Conservation (phyloP, 1,139 yeast genomes). For the Citeromyces hawaiiensis region DNA sequence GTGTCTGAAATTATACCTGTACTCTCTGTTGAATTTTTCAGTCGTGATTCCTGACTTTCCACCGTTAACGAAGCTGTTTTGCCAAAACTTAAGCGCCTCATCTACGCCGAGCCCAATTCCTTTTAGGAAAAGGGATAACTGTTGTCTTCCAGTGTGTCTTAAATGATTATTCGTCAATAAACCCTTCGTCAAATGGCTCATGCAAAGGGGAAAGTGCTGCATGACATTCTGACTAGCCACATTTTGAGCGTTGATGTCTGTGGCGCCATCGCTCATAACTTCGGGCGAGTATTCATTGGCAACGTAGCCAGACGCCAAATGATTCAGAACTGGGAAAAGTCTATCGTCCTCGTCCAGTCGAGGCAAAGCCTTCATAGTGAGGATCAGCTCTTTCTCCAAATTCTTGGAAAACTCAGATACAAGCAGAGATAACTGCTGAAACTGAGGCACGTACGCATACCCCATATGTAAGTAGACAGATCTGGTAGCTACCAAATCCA, state of each 20-base stretch:
- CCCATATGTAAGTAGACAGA: constrained; percentile 58
- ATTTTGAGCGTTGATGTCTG: constrained; percentile 49
- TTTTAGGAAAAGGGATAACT: constrained; percentile 71
- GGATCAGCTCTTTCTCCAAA: constrained; percentile 38
- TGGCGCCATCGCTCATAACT: constrained; percentile 17
- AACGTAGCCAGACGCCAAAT: constrained; percentile 64
- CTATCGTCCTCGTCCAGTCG: constrained; percentile 88
- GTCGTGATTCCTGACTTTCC: constrained; percentile 31
- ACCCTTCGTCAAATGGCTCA: constrained; percentile 51
- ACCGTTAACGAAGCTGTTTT: constrained; percentile 48
- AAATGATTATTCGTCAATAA: constrained; percentile 56
- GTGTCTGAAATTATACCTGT: constrained; percentile 78
- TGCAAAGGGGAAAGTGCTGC: constrained; percentile 77
- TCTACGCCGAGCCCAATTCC: constrained; percentile 82
- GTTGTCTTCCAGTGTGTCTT: constrained; percentile 74
- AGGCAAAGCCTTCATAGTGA: constrained; percentile 71
- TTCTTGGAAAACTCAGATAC: constrained; percentile 50
- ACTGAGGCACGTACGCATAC: constrained; percentile 72
- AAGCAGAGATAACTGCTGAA: constrained; percentile 56
- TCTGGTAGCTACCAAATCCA: constrained; percentile 60
- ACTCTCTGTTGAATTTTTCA: constrained; percentile 79
- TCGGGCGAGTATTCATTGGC: constrained; percentile 35
- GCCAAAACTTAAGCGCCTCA: constrained; percentile 84
- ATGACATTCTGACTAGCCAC: constrained; percentile 41
- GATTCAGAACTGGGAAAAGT: constrained; percentile 67